Evolutionary conservation across 352 stramenopile species (phyloP).

Genomic region (Phytophthora meadii): DNA sequence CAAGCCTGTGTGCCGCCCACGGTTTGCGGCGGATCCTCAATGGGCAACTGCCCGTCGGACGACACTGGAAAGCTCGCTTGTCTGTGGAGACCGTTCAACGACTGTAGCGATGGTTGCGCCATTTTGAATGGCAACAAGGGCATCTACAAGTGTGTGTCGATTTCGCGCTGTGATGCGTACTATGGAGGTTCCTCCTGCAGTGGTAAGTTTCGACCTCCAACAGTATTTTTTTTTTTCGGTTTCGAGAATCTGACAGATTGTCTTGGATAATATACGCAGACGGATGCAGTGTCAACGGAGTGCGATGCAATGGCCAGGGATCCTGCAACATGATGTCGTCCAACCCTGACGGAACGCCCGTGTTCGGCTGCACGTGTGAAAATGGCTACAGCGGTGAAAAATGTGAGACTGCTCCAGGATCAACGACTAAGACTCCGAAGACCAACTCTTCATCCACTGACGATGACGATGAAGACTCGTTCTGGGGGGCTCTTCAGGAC

Average conservation of each 20-base stretch:
- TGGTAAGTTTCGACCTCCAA: constrained; percentile 35
- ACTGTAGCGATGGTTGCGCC: constrained; percentile 35
- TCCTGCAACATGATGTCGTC: constrained; percentile 63
- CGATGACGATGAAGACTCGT: constrained; percentile 14
- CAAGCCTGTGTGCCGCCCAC: constrained; percentile 74
- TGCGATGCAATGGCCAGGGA: constrained; percentile 80
- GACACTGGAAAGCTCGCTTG: constrained; percentile 73
- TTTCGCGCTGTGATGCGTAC: constrained; percentile 79
- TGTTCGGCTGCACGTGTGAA: constrained; percentile 71
- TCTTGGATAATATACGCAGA: constrained; percentile 23
- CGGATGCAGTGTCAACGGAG: constrained; percentile 55
- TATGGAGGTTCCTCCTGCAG: constrained; percentile 62
- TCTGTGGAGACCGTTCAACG: constrained; percentile 47
- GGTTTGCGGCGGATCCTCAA: constrained; percentile 57
- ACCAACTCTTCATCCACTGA: constrained; percentile 18
- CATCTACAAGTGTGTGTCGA: constrained; percentile 86
- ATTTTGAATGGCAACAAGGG: constrained; percentile 44
- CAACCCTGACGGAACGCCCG: constrained; percentile 39
- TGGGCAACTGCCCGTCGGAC: constrained; percentile 73
- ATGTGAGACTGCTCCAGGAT: constrained; percentile 39
- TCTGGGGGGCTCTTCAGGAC: constrained; percentile 2
- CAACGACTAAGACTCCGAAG: neutral
- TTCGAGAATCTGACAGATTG: neutral
- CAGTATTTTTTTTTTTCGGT: neutral
- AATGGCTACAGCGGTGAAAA: constrained; percentile 73